phyloP scores from a whole-genome alignment of 768 basidiomycete species.

The Leccinum disarticulatum region DNA sequence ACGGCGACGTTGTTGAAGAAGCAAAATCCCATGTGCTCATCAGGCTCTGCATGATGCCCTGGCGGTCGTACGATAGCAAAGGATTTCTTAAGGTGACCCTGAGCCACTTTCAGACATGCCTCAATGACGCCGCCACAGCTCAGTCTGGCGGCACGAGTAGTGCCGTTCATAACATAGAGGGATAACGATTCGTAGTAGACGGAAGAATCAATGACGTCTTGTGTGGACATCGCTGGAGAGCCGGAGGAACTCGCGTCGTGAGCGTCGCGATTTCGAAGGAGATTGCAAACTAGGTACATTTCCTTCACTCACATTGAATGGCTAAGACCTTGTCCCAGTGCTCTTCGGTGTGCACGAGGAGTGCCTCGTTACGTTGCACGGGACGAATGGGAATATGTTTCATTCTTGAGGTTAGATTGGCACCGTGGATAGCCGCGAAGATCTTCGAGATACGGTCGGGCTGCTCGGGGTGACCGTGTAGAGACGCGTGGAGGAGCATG shows the following conservation, averaged over 20 bases:
- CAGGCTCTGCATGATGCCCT: conserved; percentile 97
- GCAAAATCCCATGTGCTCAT: conserved; percentile 98
- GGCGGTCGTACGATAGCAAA: conserved; percentile 97
- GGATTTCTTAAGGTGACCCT: conserved; percentile 74
- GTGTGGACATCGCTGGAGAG: conserved; percentile 63
- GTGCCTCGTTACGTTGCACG: conserved; percentile 73
- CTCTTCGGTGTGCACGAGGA: conserved; percentile 87
- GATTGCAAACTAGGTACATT: conserved; percentile 2
- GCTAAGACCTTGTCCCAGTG: conserved; percentile 90
- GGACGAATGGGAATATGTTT: conserved; percentile 72
- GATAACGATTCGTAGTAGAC: conserved; percentile 89
- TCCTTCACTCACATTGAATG: conserved; percentile 65
- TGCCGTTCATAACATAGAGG: conserved; percentile 85
- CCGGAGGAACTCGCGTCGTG: conserved; percentile 14
- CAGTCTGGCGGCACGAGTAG: conserved; percentile 79
- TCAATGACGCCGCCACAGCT: conserved; percentile 97
- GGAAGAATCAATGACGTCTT: conserved; percentile 73
- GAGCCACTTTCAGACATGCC: conserved; percentile 82
- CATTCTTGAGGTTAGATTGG: conserved; percentile 68
- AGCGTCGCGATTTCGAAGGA: conserved; percentile 12
- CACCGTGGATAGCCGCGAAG: conserved; percentile 59
- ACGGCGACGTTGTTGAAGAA: conserved; percentile 99
- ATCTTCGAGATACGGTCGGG: conserved; percentile 79
- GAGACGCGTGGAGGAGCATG: conserved; percentile 83
- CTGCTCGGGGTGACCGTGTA: conserved; percentile 71